Evolutionary conservation across 2,329 filamentous ascomycete genomes (phyloP).

Genomic region (Aspergillus fijiensis): DNA sequence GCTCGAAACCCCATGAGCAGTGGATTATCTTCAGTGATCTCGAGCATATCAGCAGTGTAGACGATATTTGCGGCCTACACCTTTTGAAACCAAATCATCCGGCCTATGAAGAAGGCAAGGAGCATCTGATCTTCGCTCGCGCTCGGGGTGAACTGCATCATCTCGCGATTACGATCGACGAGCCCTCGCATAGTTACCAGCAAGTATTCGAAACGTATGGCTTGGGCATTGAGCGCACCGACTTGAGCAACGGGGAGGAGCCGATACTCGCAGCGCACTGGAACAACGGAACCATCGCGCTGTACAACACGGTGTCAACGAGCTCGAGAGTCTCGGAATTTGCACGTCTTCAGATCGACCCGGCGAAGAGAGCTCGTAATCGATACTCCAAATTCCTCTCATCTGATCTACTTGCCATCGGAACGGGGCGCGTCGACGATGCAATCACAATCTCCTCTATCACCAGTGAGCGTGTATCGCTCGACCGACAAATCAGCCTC

Average conservation of each 20-base stretch:
- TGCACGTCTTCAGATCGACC: conserved; percentile 25
- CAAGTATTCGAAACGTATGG: conserved; percentile 48
- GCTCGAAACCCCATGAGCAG: conserved; percentile 29
- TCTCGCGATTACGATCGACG: conserved; percentile 37
- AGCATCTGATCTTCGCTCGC: conserved; percentile 56
- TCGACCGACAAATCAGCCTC: conserved; percentile 39
- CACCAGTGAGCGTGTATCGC: conserved; percentile 44
- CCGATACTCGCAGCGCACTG: conserved; percentile 54
- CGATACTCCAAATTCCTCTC: conserved; percentile 57
- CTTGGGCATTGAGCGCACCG: conserved; percentile 48
- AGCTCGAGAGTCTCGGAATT: conserved; percentile 39
- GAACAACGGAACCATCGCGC: conserved; percentile 47
- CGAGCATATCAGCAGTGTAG: conserved; percentile 52
- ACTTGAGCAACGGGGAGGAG: conserved; percentile 42
- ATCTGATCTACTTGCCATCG: conserved; percentile 51
- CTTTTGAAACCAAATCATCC: conserved; percentile 49
- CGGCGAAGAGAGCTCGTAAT: conserved; percentile 32
- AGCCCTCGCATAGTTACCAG: conserved; percentile 30
- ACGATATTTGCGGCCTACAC: conserved; percentile 61
- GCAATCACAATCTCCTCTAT: conserved; percentile 54
- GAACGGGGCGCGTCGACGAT: conserved; percentile 44
- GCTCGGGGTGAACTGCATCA: conserved; percentile 54
- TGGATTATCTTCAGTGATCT: conserved; percentile 57
- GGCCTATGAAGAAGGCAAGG: conserved; percentile 32
- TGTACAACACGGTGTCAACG: conserved; percentile 46